Evolutionary conservation across 164 flowering plant genomes (phyloP).

Genomic region (Malania oleifera): DNA sequence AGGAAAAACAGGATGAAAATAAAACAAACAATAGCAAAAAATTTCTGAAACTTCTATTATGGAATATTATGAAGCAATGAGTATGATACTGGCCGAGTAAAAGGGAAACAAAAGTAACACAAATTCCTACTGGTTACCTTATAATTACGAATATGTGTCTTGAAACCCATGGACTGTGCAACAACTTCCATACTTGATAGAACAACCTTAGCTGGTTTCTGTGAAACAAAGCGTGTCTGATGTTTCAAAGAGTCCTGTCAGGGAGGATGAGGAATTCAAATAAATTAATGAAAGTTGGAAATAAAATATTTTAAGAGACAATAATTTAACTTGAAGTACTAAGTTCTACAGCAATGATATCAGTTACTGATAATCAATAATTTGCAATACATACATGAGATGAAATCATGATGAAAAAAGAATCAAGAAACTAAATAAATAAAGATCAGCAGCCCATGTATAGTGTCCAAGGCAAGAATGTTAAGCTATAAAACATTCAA

Average conservation of each 20-base stretch:
- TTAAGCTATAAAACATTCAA: background rate
- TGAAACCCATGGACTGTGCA: conserved; percentile 97
- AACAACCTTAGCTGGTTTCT: conserved; percentile 86
- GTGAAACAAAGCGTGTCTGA: conserved; percentile 86
- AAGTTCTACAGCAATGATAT: too few relatives aligned
- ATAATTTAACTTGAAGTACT: background rate
- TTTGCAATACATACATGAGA: too few relatives aligned
- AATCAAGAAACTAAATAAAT: too few relatives aligned
- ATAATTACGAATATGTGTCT: conserved; percentile 91
- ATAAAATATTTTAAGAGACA: background rate
- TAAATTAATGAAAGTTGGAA: background rate
- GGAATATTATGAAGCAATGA: too few relatives aligned
- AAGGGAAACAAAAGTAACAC: background rate
- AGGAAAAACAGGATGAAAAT: too few relatives aligned
- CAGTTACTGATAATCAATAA: too few relatives aligned
- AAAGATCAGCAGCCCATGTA: too few relatives aligned
- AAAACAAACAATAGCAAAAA: too few relatives aligned
- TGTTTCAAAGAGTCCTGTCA: conserved; percentile 63
- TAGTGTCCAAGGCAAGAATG: background rate
- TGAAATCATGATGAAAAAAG: too few relatives aligned
- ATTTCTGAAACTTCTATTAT: too few relatives aligned
- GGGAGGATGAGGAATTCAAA: conserved; percentile 1
- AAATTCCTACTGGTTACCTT: conserved; percentile 44
- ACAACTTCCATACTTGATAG: conserved; percentile 97
- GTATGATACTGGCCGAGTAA: background rate